phyloP scores from a whole-genome alignment of 306 rosid species.

The Quercus variabilis region DNA sequence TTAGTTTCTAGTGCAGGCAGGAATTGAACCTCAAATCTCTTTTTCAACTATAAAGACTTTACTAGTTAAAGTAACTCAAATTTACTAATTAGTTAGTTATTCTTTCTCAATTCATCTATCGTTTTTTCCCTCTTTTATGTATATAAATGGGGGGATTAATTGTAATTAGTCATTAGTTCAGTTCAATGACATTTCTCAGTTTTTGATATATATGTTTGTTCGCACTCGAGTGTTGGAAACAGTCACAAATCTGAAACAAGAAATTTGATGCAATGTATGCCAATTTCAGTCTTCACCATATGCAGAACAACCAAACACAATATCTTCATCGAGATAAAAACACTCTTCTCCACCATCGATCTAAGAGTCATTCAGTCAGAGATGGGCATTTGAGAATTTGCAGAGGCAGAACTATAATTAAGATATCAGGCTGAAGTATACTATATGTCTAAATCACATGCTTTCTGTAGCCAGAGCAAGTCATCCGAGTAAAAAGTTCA shows the following conservation, averaged over 20 bases:
- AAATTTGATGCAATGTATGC: constrained; percentile 66
- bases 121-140: no score
- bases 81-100: no score
- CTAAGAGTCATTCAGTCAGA: constrained; percentile 51
- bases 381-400: constrained; percentile 61
- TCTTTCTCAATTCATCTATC: no score
- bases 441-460: constrained; percentile 21
- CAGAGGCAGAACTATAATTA: constrained; percentile 61
- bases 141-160: no score
- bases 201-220: no score
- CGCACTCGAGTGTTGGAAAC: no score
- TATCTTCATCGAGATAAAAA: constrained; percentile 21
- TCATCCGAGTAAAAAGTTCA: constrained; percentile 57
- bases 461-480: constrained; percentile 46
- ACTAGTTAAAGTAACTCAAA: no score
- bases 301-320: constrained; percentile 58
- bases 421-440: constrained; percentile 41
- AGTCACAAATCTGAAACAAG: constrained; percentile 30
- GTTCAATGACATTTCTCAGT: no score
- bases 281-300: constrained; percentile 65
- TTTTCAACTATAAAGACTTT: no score
- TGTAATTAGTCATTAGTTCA: no score
- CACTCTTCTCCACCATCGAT: constrained; percentile 43
- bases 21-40: accelerated
- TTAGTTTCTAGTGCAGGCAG: accelerated